Base-by-base conservation (phyloP, 2,329 filamentous ascomycete genomes). In the Drechslerella dactyloides region DNA sequence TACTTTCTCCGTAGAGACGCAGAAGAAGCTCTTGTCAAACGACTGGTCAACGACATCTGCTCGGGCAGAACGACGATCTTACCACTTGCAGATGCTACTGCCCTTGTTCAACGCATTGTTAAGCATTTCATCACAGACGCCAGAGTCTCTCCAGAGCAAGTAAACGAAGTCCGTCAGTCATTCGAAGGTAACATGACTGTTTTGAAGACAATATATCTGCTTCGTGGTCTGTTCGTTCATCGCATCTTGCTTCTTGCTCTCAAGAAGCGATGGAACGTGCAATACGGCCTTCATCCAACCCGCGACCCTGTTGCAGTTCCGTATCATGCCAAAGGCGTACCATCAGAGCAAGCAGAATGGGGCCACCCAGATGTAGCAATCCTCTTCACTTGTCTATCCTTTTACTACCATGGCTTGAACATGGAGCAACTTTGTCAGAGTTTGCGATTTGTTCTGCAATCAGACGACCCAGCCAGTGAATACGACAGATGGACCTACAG, bases 361-460 rank as follows among this genome's bases (percentile, higher is more conserved):
- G 85, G 86, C 0, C 88, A 91, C 73, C 87, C 88, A 0, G 85
- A 91, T 74, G 86, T 89, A 0, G 82, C 85, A 0, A 87, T 91
- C 1, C 35, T 86, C 0, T 80, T 91, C 1, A 91, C 88, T 0
- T 87, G 85, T 11, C 78, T 92, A 0, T 82, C 84, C 0, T 90
- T 89, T 75, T 91, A 91, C 75, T 88, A 90, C 55, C 78, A 81
- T 0, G 87, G 87, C 0, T 77, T 89, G 0, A 82, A 61, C 0
- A 69, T 81, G 1, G 50, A 75, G 0, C 85, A 89, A 56, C 79
- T 87, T 0, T 79, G 79, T 0, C 80, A 84, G 27, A 79, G 79
- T 0, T 77, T 89, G 0, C 79, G 84, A 30, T 80, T 82, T 3
- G 77, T 90, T 0, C 73, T 84, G 0, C 84, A 82, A 59, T 83